phyloP scores from a whole-genome alignment of 179 eudicot genomes.

The Carnegiea gigantea region DNA sequence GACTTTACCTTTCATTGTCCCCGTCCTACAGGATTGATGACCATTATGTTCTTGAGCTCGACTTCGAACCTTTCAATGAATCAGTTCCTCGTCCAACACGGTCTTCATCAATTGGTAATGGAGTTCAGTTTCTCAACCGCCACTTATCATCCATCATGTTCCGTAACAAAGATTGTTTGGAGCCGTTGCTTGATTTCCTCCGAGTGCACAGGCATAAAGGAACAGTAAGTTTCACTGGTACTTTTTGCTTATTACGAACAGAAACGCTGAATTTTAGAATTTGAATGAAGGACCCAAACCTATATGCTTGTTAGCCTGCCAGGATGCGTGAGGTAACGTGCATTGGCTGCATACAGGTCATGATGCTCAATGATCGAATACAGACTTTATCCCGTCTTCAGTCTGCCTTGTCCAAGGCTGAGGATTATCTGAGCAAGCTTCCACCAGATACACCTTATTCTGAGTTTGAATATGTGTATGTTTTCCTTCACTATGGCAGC shows the following conservation, averaged over 20 bases:
- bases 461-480: constrained; percentile 67
- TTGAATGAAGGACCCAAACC: neutral
- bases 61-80: constrained; percentile 84
- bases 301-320: neutral
- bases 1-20: neutral
- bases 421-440: constrained; percentile 58
- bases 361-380: constrained; percentile 83
- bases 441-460: constrained; percentile 62
- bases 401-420: constrained; percentile 59
- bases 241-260: neutral
- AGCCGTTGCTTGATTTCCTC: constrained; percentile 76
- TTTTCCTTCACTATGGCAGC: neutral
- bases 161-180: constrained; percentile 66
- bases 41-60: constrained; percentile 62
- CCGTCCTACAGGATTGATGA: constrained; percentile 38
- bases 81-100: constrained; percentile 72
- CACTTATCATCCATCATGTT: constrained; percentile 81
- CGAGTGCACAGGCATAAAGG: constrained; percentile 67
- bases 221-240: constrained; percentile 41
- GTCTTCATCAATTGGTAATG: constrained; percentile 80
- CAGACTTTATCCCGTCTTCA: constrained; percentile 54
- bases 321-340: constrained; percentile 7
- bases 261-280: neutral
- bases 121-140: constrained; percentile 78
- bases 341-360: constrained; percentile 39